Base-by-base conservation (phyloP, 768 basidiomycete species). In the Cyclocybe cylindracea region DNA sequence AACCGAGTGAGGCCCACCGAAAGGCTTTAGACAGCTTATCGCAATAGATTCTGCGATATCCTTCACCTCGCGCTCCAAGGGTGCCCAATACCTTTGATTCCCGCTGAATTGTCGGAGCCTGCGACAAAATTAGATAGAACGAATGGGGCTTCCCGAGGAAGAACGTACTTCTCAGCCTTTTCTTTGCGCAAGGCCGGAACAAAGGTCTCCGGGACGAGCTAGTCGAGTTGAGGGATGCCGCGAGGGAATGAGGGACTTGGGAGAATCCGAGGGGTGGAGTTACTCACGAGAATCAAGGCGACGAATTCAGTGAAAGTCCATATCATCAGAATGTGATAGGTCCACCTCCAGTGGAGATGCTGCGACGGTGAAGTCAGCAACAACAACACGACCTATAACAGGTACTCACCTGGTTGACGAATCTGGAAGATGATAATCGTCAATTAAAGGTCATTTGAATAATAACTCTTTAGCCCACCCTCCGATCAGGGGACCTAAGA, bases 151-250 rank as follows among this genome's bases (percentile, higher is more conserved):
- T 16, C 2, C 24, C 24, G 31, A 14, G n/a, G 10, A 13, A 11
- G 9, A 46, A 53, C 65, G 53, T 48, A 82, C 86, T 70, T 74
- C 35, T 59, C 63, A 11, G 86, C 89, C 24, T 61, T 91, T 90
- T 39, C 61, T 63, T 61, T 82, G 80, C 33, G 82, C 64, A 6
- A 93, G 69, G 7, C 73, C 0, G 89, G 85, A 2, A 64, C 66
- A 60, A 83, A 91, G 0, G 89, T 89, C 70, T 93, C 91, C 2
- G 87, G 87, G 0, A 89, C 79, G 35, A 87, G 61, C 80, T 89
- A 47, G 7, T 7, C n/a, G 10, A 3, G 10, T 36, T 9, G 10
- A 14, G 13, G 10, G 10, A 51, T 29, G 44, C 16, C 3, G 39
- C 34, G 11, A 18, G 19, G 19, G 2, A 36, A 7, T 18, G 10